Base-by-base conservation (phyloP, 2,329 filamentous ascomycete genomes). In the Sordariomycetes sp. region DNA sequence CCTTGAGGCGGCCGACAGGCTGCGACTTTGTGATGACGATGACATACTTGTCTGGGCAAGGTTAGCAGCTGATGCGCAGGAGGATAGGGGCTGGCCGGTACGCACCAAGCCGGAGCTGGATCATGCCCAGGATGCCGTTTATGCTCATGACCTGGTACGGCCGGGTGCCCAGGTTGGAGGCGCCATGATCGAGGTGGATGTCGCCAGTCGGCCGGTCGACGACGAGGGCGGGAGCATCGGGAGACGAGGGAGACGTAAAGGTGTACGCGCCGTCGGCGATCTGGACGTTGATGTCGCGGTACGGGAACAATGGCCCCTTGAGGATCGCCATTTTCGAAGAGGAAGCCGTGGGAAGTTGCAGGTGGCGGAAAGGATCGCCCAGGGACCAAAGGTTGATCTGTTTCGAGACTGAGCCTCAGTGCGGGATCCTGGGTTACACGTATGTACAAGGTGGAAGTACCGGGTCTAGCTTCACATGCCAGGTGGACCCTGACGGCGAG, bases 221-320 rank as follows among this genome's bases (percentile, higher is more conserved):
- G 15, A 96, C 84, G 55, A 99, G 79, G 10, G 90, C 89, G 15
- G 89, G 90, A 32, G 91, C 87, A 72, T 91, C 84, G 60, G 91
- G 90, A 3, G 90, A 92, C 0, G 94, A 97, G 32, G 94, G 94
- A 32, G 94, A 99, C 45, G 89, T 91, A 72, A 99, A 99, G 65
- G 90, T 89, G 77, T 99, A 99, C 68, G 94, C 87, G 65, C 92
- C 89, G 65, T 89, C 79, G 56, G 92, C 90, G 62, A 90, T 88
- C 72, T 95, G 90, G 70, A 99, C 84, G 71, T 97, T 99, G 76
- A 97, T 95, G 76, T 99, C 94, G 68, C 92, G 84, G 73, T 91
- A 99, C 24, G 92, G 94, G 63, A 82, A 72, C 62, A 69, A 67
- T 55, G 68, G 62, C 57, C 64, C 64, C 42, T 67, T 66, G 42